Base-by-base conservation (phyloP, 768 basidiomycete genomes). In the Suillus plorans region DNA sequence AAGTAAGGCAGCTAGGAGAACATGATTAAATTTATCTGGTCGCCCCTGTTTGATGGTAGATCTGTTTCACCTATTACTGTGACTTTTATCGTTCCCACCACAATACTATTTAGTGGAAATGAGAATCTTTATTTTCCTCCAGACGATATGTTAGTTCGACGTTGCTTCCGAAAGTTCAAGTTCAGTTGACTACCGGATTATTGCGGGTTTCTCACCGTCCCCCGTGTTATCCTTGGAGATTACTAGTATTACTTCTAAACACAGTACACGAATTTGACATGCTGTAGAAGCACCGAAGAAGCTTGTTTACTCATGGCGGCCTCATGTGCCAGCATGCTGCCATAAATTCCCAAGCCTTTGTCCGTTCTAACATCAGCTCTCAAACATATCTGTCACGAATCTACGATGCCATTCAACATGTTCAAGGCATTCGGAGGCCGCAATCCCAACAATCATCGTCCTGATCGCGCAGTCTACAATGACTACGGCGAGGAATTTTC, bases 1-100 rank as follows among this genome's bases (percentile, higher is more conserved):
- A 89, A 64, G 82, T 91, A 61, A 85, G 82, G 64, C 81, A 86
- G 62, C 75, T 91, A 61, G 85, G 85, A 65, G 78, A 79, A 78
- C 81, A 77, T 6, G 31, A 31, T 52, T 63, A 62, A 22, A 8
- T 31, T 63, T 28, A 36, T 61, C 61, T 22, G 10, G 39, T 44
- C 61, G 25, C 39, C 39, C 25, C 39, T 41, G 37, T 58, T 8
- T 41, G 57, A 58, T 41, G 16, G 22, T 39, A 37, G 34, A 37
- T 13, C 36, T 58, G 37, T 58, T 42, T 44, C 58, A 42, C 16
- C 22, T 6, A 28, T 28, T 41, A 28, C 39, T 41, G 25, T 41
- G 57, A 39, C 16, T 59, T 41, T 14, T 25, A 1, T 58, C 55
- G 56, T 57, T 39, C 56, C 57, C 39, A 22, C 22, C 13, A 57